These are phyloP conservation scores for Xylogone sp. DNA, from an alignment of 2,329 filamentous ascomycete species.

Conservation along the genomic window DNA sequence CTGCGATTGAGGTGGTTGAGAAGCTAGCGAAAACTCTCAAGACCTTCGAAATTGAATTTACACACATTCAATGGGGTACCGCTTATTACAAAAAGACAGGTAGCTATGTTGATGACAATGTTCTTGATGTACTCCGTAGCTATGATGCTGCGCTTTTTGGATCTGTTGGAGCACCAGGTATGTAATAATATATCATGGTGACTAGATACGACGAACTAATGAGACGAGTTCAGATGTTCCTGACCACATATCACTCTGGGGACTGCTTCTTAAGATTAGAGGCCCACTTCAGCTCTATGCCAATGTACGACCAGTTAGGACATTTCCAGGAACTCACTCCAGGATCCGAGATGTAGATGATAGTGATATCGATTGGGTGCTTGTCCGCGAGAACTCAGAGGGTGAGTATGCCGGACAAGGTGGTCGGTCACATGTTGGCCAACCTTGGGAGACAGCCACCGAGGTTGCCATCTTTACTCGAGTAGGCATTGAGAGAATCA, in stretches of 20 bases:
- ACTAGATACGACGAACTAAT: neutral
- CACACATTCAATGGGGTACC: conserved; percentile 55
- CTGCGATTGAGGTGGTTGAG: conserved; percentile 56
- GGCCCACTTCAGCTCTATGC: conserved; percentile 57
- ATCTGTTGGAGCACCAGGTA: conserved; percentile 51
- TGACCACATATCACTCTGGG: conserved; percentile 64
- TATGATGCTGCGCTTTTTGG: conserved; percentile 57
- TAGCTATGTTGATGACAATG: conserved; percentile 53
- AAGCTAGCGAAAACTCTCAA: conserved; percentile 46
- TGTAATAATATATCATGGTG: neutral
- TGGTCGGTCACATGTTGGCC: conserved; percentile 52
- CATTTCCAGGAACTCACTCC: conserved; percentile 52
- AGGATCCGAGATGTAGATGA: conserved; percentile 39
- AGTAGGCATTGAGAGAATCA: conserved; percentile 52
- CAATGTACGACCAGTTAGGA: conserved; percentile 57
- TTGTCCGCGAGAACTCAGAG: conserved; percentile 61
- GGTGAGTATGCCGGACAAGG: conserved; percentile 63
- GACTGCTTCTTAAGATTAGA: conserved; percentile 47
- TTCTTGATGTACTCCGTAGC: conserved; percentile 47
- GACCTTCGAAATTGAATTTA: conserved; percentile 57
- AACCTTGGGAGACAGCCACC: conserved; percentile 55
- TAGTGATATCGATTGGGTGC: conserved; percentile 59
- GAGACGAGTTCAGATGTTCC: conserved; percentile 43
- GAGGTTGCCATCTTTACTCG: conserved; percentile 60
- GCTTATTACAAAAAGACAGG: conserved; percentile 54